Base-by-base conservation (phyloP, 768 basidiomycete genomes). In the Gautieria morchelliformis region DNA sequence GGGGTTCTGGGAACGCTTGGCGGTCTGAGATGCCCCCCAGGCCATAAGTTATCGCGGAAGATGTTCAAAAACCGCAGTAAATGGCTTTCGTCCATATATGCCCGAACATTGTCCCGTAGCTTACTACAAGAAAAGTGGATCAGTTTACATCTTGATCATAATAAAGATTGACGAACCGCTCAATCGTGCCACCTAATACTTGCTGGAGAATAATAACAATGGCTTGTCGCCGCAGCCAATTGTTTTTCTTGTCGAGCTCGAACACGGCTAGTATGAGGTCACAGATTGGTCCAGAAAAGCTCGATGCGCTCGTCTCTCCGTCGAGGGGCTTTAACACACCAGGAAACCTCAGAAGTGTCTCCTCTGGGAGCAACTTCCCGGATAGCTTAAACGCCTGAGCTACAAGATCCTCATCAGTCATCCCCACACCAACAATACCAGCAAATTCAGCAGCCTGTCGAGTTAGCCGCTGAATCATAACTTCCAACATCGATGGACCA, bases 171-270 rank as follows among this genome's bases (percentile, higher is more conserved):
- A 68, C 80, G 64, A 53, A 95, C 95, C 93, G 77, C 70, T 99
- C 96, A 63, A 98, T 93, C 0, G 96, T 97, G 14, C 90, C 89
- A 11, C 94, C 95, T 3, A 99, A 77, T 4, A 98, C 84, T 66
- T 98, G 95, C 67, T 98, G 96, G 52, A 98, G 72, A 59, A 98
- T 93, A 52, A 98, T 91, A 14, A 98, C 89, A 63, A 96, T 92
- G 2, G 96, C 94, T 67, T 98, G 96, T 19, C 91, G 76, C 53
- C 95, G 78, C 27, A 98, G 74, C 96, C 96, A 99, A 63, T 95
- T 96, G 65, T 94, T 93, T 70, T 90, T 86, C 76, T 91, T 93
- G 71, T 96, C 85, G 17, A 98, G 80, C 69, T 96, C 94, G 63
- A 99, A 98, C 10, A 97, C 78, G 12, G 94, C 91, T 53, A 98